Conservation (phyloP, 2,329 filamentous ascomycete genomes). For the Coleophoma eucalyptorum region DNA sequence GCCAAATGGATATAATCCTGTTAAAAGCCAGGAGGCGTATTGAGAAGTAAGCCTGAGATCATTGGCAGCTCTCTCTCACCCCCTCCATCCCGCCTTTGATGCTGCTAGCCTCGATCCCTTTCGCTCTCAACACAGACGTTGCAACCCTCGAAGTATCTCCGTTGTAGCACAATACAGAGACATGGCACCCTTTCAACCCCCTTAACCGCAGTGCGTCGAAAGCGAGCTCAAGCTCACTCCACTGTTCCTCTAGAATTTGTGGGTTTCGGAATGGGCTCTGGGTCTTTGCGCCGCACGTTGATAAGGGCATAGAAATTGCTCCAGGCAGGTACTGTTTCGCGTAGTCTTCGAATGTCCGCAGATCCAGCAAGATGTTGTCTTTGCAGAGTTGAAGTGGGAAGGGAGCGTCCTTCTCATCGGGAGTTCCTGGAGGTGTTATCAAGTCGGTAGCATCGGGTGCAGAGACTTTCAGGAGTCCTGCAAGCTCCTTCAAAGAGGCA, state of each 20-base stretch:
- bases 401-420: not conserved
- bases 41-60: no score
- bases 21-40: no score
- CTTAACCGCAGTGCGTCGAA: not conserved
- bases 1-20: no score
- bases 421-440: not conserved
- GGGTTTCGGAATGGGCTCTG: not conserved
- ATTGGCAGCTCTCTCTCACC: not conserved
- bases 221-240: not conserved
- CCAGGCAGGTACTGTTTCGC: not conserved
- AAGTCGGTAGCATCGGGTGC: not conserved
- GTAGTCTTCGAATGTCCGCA: not conserved
- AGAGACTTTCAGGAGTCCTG: not conserved
- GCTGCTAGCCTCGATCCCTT: not conserved
- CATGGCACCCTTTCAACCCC: not conserved
- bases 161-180: conserved; percentile 1
- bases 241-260: not conserved
- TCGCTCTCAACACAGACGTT: conserved; percentile 2
- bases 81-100: conserved; percentile 2
- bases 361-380: not conserved
- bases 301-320: not conserved
- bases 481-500: not conserved
- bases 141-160: conserved; percentile 2
- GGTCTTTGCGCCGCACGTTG: not conserved
- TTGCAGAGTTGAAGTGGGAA: not conserved